Evolutionary conservation across 257 asterid genomes (phyloP).

Genomic region (Solanum arcanum): DNA sequence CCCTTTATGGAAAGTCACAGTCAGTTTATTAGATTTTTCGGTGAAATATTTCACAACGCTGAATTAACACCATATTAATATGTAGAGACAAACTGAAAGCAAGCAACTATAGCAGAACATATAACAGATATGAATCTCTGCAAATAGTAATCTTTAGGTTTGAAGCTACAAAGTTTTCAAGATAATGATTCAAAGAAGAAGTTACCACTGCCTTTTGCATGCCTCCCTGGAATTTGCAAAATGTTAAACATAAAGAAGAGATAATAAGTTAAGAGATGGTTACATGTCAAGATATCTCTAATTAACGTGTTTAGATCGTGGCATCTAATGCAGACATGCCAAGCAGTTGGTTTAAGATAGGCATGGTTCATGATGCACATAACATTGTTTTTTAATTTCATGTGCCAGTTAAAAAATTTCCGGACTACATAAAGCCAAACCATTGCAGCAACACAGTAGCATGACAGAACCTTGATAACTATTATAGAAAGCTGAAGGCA

Average conservation of each 20-base stretch:
- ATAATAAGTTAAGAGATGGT: not conserved
- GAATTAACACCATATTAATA: not conserved
- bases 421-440: not conserved
- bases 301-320: not conserved
- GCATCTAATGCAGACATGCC: not conserved
- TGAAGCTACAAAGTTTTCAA: not conserved
- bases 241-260: not conserved
- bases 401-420: not conserved
- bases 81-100: not conserved
- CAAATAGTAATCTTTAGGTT: not conserved
- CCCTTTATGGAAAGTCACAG: not conserved
- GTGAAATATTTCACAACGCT: not conserved
- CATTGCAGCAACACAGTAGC: not conserved
- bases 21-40: not conserved
- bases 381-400: not conserved
- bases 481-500: not conserved
- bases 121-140: not conserved
- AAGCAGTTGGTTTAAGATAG: not conserved
- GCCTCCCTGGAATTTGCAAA: not conserved
- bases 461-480: not conserved
- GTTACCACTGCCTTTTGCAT: not conserved
- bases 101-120: not conserved
- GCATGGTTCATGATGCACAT: not conserved
- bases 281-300: not conserved
- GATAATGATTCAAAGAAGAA: not conserved